phyloP scores from a whole-genome alignment of 805 yeast genomes.

The Candida namnaoensis region DNA sequence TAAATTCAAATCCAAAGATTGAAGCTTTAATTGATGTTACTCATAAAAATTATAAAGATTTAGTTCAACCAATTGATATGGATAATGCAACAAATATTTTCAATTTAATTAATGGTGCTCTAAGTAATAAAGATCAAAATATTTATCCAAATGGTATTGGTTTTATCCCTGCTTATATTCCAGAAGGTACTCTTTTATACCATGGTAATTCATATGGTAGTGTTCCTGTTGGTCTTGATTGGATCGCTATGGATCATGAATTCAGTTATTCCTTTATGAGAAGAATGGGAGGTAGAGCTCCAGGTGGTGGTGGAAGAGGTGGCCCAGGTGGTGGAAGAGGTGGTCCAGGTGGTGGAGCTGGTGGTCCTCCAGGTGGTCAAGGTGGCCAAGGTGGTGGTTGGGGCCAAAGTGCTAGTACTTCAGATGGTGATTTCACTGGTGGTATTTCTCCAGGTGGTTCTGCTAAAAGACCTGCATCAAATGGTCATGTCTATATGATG shows the following conservation, averaged over 20 bases:
- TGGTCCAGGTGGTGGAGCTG: not conserved
- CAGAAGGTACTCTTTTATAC: conserved; percentile 48
- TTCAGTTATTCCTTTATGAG: conserved; percentile 44
- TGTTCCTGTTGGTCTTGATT: conserved; percentile 41
- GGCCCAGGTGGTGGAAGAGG: not conserved
- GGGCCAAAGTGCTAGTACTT: not conserved
- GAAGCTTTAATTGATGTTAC: too few relatives aligned
- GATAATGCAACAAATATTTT: conserved; percentile 47
- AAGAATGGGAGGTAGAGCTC: conserved; percentile 6
- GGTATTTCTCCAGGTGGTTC: not conserved
- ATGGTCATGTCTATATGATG: conserved; percentile 20
- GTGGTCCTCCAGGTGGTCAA: not conserved
- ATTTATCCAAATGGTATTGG: conserved; percentile 49
- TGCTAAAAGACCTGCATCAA: not conserved
- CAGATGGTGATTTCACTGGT: not conserved
- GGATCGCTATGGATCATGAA: conserved; percentile 61
- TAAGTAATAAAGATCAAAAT: conserved; percentile 43
- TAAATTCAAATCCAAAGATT: too few relatives aligned
- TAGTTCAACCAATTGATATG: conserved; percentile 26
- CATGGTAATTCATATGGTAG: conserved; percentile 37
- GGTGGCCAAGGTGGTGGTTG: conserved; percentile 18
- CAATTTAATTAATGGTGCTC: conserved; percentile 43
- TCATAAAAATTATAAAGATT: conserved; percentile 13
- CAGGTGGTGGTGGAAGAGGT: conserved; percentile 4
- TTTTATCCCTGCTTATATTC: conserved; percentile 51